phyloP scores from a whole-genome alignment of 2,329 filamentous ascomycete genomes.

The Paecilomyces niveus region DNA sequence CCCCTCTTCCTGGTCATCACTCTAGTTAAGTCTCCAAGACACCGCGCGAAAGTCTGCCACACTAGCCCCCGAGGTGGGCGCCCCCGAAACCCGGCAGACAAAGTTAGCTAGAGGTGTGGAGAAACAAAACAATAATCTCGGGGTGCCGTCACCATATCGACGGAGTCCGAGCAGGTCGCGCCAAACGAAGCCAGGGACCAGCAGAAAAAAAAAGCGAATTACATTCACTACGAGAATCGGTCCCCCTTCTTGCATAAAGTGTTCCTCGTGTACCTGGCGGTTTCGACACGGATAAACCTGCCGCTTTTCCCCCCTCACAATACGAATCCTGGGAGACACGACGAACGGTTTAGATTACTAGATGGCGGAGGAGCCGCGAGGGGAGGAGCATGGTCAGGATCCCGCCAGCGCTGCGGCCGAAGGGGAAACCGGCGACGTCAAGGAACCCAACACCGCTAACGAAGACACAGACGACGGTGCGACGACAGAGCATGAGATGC shows the following conservation, averaged over 20 bases:
- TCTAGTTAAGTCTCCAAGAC: not conserved
- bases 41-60: not conserved
- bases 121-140: not conserved
- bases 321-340: not conserved
- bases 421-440: slow-evolving; percentile 9
- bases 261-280: not conserved
- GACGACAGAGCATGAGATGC: slow-evolving; percentile 3
- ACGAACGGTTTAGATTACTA: not conserved
- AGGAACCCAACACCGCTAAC: not conserved
- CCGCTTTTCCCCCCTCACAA: not conserved
- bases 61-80: not conserved
- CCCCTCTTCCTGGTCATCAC: not conserved
- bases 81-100: not conserved
- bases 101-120: not conserved
- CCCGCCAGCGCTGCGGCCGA: slow-evolving; percentile 6
- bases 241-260: not conserved
- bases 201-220: not conserved
- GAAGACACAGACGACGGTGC: slow-evolving; percentile 9
- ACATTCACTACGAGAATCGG: not conserved
- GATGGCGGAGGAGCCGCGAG: not conserved
- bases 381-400: slow-evolving; percentile 3
- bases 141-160: not conserved
- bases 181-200: not conserved
- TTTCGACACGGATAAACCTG: not conserved
- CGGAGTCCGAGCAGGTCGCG: not conserved